These are phyloP conservation scores for Fusarium chlamydosporum DNA, from an alignment of 2,329 filamentous ascomycete species.

Conservation along the genomic window DNA sequence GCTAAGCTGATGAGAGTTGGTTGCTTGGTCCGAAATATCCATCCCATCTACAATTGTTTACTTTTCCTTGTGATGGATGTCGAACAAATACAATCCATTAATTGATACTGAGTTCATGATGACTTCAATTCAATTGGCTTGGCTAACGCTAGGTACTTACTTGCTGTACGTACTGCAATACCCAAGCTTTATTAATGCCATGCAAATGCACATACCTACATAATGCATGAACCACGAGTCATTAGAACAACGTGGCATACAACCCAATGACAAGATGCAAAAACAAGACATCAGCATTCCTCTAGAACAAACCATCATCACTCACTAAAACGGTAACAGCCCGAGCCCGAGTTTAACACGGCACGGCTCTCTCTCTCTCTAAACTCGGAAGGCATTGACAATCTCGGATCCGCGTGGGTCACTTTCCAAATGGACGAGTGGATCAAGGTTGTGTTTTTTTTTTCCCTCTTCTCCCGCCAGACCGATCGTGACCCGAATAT, in stretches of 20 bases:
- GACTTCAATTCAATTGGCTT: neutral
- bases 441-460: no score
- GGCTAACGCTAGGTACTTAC: no score
- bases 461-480: neutral
- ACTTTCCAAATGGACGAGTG: neutral
- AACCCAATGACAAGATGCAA: constrained; percentile 8
- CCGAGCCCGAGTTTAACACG: neutral
- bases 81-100: neutral
- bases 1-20: neutral
- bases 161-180: neutral
- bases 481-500: neutral
- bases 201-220: neutral
- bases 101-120: neutral
- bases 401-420: constrained; percentile 33
- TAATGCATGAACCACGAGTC: constrained; percentile 20
- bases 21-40: neutral
- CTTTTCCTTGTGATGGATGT: neutral
- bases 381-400: constrained; percentile 24
- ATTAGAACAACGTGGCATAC: neutral
- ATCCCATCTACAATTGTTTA: neutral
- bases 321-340: constrained; percentile 6
- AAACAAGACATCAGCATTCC: neutral
- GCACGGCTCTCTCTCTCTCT: constrained; percentile 17
- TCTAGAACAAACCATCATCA: neutral
- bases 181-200: neutral